Base-by-base conservation (phyloP, 768 basidiomycete species). In the Mycena alexandri region DNA sequence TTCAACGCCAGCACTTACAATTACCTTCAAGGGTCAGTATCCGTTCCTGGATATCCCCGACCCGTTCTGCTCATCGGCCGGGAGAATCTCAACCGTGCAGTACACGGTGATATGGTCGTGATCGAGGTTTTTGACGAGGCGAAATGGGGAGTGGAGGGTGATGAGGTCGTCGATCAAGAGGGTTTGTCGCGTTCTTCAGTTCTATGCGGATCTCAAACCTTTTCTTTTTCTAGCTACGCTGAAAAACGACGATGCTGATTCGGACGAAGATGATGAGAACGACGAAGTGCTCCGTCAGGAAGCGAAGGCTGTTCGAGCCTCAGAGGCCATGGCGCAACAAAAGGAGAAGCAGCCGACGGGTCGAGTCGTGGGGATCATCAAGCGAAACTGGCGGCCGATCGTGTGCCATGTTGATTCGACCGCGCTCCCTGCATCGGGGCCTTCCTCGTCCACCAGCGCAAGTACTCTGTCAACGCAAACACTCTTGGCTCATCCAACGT, bases 1-100 rank as follows among this genome's bases (percentile, higher is more conserved):
- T 99, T 97, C 81, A 95, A 93, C 74, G 94, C 96, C 3, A 98
- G 94, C 72, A 90, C 90, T 70, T 99, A 96, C 79, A 99, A 99
- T 77, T 99, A 96, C 73, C 84, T 98, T 1, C 71, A 95, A 92
- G 97, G 96, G 9, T 93, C 85, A 52, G 95, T 98, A 19, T 83
- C 88, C 5, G 90, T 93, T 0, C 88, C 90, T 1, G 86, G 85
- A 0, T 92, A 93, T 72, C 80, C 83, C 34, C 95, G 93, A 75
- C 90, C 94, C 0, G 84, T 99, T 11, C 84, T 99, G 2, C 83
- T 99, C 6, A 85, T 94, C 34, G 96, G 96, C 0, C 85, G 96
- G 33, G 92, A 96, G 78, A 90, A 95, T 68, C 98, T 98, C 93
- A 99, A 99, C 76, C 89, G 98, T 19, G 91, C 96, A 0, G 93